phyloP scores from a whole-genome alignment of 2,329 filamentous ascomycete genomes.

The Aspergillus sergii region DNA sequence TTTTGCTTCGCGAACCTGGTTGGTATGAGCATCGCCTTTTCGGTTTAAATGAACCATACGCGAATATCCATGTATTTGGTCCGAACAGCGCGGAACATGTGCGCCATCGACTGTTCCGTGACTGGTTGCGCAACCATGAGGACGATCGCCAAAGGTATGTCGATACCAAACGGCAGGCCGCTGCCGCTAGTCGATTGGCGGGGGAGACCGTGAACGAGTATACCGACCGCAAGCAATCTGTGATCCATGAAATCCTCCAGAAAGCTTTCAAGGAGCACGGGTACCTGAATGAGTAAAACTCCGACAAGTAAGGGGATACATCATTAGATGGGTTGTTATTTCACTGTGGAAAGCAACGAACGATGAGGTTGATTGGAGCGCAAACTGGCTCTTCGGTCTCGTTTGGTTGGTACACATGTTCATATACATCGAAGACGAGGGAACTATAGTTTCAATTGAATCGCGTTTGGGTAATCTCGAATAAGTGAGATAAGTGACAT shows the following conservation, averaged over 20 bases:
- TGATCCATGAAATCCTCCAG: slow-evolving; percentile 44
- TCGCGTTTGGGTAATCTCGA: not conserved
- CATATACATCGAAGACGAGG: not conserved
- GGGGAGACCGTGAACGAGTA: slow-evolving; percentile 44
- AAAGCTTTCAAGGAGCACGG: slow-evolving; percentile 29
- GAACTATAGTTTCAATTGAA: not conserved
- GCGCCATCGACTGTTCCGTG: slow-evolving; percentile 49
- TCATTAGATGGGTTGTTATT: not conserved
- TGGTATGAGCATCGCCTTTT: slow-evolving; percentile 57
- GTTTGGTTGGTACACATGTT: not conserved
- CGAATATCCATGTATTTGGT: slow-evolving; percentile 55
- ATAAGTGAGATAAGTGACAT: not conserved
- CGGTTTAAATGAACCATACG: slow-evolving; percentile 37
- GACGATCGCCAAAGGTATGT: slow-evolving; percentile 48
- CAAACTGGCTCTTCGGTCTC: not conserved
- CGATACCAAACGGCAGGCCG: slow-evolving; percentile 42
- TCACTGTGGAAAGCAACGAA: not conserved
- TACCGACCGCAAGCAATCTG: slow-evolving; percentile 45
- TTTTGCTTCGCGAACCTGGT: slow-evolving; percentile 48
- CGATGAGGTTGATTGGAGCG: not conserved
- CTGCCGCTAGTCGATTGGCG: slow-evolving; percentile 28
- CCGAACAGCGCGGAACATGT: slow-evolving; percentile 46
- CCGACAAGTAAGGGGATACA: not conserved
- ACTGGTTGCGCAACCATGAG: slow-evolving; percentile 46
- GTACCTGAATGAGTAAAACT: not conserved